phyloP scores from a whole-genome alignment of 1,139 yeast genomes.

The Kurtzmaniella quercitrusa region DNA sequence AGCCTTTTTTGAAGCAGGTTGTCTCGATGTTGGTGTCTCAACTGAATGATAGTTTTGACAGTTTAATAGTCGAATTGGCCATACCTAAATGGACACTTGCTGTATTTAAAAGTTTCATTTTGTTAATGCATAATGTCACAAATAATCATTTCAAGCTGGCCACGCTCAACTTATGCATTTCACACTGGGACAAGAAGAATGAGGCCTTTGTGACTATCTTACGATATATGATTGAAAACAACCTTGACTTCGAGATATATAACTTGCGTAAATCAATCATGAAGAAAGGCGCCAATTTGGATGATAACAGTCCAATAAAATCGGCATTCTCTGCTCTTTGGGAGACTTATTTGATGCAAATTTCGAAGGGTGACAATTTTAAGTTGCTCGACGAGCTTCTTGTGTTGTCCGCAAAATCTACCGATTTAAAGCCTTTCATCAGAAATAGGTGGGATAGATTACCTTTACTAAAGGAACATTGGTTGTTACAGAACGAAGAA shows the following conservation, averaged over 20 bases:
- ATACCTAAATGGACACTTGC: slow-evolving; percentile 28
- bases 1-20: slow-evolving; percentile 26
- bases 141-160: slow-evolving; percentile 23
- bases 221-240: slow-evolving; percentile 18
- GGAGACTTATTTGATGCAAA: slow-evolving; percentile 15
- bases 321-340: slow-evolving; percentile 16
- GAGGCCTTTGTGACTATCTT: slow-evolving; percentile 13
- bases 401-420: slow-evolving; percentile 13
- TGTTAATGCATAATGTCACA: slow-evolving; percentile 35
- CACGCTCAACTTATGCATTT: slow-evolving; percentile 15
- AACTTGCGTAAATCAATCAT: slow-evolving; percentile 17
- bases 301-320: slow-evolving; percentile 11
- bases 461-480: slow-evolving; percentile 11
- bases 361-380: slow-evolving; percentile 11
- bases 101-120: slow-evolving; percentile 27
- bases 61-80: slow-evolving; percentile 16
- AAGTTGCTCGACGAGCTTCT: slow-evolving; percentile 16
- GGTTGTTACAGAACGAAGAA: slow-evolving; percentile 8
- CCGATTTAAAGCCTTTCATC: slow-evolving; percentile 13
- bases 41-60: slow-evolving; percentile 25
- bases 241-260: slow-evolving; percentile 20
- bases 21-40: slow-evolving; percentile 31
- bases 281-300: slow-evolving; percentile 10
- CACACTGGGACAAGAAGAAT: slow-evolving; percentile 15
- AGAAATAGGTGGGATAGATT: slow-evolving; percentile 11